Conservation (phyloP, 768 basidiomycete genomes). For the Vararia minispora region DNA sequence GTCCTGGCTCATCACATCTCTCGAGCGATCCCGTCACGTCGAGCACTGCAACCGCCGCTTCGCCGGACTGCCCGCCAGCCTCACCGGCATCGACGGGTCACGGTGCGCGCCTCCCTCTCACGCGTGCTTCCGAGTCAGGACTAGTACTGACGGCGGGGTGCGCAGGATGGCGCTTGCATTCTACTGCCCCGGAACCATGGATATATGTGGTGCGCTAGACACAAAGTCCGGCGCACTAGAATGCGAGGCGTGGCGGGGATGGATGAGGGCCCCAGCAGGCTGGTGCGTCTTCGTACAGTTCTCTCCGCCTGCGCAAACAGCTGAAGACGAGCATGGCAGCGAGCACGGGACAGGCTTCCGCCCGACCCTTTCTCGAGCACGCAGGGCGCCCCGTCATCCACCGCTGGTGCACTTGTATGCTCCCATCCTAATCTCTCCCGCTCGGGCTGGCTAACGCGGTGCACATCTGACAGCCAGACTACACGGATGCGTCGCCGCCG, state of each 20-base stretch:
- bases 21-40: too few species aligned
- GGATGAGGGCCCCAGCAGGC: slow-evolving; percentile 89
- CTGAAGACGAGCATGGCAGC: slow-evolving; percentile 35
- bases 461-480: slow-evolving; percentile 20
- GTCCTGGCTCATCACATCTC: too few species aligned
- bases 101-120: slow-evolving; percentile 31
- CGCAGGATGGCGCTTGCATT: too few species aligned
- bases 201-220: slow-evolving; percentile 49
- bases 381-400: too few species aligned
- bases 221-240: slow-evolving; percentile 35
- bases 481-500: slow-evolving; percentile 50
- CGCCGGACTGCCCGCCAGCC: slow-evolving; percentile 55
- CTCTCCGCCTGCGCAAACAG: neutral
- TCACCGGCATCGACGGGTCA: slow-evolving; percentile 61
- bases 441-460: neutral
- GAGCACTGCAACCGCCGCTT: slow-evolving; percentile 61
- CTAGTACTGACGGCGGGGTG: too few species aligned
- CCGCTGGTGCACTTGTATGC: too few species aligned
- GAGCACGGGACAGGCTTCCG: too few species aligned
- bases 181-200: slow-evolving; percentile 71
- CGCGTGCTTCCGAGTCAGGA: too few species aligned
- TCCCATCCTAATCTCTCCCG: neutral
- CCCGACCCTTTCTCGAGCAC: too few species aligned
- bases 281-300: slow-evolving; percentile 32
- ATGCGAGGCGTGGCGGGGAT: slow-evolving; percentile 51